Base-by-base conservation (phyloP, 805 yeast species). In the Wickerhamiella australiensis region DNA sequence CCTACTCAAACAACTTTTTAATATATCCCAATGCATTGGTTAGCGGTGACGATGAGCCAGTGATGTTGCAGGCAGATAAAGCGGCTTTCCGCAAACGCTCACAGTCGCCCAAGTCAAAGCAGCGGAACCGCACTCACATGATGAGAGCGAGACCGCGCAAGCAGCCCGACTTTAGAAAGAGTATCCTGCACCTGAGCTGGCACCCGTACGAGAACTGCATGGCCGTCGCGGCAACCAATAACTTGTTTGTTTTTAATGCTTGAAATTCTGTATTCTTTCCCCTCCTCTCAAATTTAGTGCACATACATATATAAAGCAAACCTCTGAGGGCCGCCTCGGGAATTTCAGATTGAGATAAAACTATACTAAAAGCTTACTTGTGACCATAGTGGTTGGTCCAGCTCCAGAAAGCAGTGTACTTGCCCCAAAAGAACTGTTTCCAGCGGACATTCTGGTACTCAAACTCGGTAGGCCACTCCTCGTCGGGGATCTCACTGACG, bases 161-260 rank as follows among this genome's bases (percentile, higher is more conserved):
- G 61, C 76, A 79, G 56, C 84, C 88, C 57, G 97, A 94, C 68
- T 92, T 88, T 72, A 86, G 88, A 68, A 90, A 88, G 74, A 82
- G 85, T 66, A 88, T 92, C 53, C 73, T 90, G 66, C 97, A 92
- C 68, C 74, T 87, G 67, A 86, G 96, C 65, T 92, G 99, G 98
- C 98, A 92, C 72, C 98, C 99, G 55, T 74, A 73, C 58, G 98
- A 94, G 69, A 86, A 92, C 69, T 80, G 92, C 47, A 95, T 92
- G 57, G 98, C 98, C 40, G 85, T 92, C 62, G 97, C 97, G 45
- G 97, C 98, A 17, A 92, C 99, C 20, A 94, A 92, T 71, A 92
- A 92, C 69, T 58, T 67, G 49, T 67, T 67, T 60, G 69, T 67
- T 52, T 67, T 67, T 52, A 59, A 58, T 38, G 61, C 61, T 15